A percentile compares a stretch with the other conserved stretches of the same genome.
These are phyloP conservation scores for Panicum virgatum DNA, from an alignment of 202 grass and related monocot species.

Conservation along the genomic window DNA sequence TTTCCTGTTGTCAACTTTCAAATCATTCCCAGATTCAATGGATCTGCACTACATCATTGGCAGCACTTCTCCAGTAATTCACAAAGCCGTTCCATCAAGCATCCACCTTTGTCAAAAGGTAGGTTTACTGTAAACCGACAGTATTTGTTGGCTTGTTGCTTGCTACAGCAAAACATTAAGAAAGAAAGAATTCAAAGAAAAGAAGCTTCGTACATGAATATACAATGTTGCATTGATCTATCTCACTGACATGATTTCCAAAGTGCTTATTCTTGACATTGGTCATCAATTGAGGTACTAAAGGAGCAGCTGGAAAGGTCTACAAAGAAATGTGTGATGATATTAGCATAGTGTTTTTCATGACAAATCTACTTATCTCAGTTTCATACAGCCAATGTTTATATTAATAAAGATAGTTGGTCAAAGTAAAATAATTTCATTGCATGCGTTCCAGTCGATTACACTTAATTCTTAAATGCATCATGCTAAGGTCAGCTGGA, in stretches of 20 bases:
- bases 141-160: neutral
- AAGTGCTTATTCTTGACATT: slow-evolving; percentile 1
- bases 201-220: neutral
- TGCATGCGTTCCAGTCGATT: neutral
- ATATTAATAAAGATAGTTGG: neutral
- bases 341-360: neutral
- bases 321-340: neutral
- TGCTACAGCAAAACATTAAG: slow-evolving; percentile 9
- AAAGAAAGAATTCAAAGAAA: slow-evolving; percentile 9
- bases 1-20: slow-evolving; percentile 5
- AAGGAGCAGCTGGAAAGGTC: neutral
- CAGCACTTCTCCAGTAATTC: slow-evolving; percentile 1
- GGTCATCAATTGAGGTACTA: neutral
- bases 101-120: neutral
- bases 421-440: neutral
- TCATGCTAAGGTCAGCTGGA: neutral
- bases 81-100: neutral
- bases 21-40: neutral
- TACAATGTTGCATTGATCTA: neutral
- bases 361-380: neutral
- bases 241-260: neutral
- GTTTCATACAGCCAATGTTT: neutral
- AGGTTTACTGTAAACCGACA: neutral
- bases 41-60: slow-evolving; percentile 7
- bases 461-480: neutral